These are phyloP conservation scores for Aulographum hederae DNA, from an alignment of 2,329 filamentous ascomycete genomes.

Conservation along the genomic window DNA sequence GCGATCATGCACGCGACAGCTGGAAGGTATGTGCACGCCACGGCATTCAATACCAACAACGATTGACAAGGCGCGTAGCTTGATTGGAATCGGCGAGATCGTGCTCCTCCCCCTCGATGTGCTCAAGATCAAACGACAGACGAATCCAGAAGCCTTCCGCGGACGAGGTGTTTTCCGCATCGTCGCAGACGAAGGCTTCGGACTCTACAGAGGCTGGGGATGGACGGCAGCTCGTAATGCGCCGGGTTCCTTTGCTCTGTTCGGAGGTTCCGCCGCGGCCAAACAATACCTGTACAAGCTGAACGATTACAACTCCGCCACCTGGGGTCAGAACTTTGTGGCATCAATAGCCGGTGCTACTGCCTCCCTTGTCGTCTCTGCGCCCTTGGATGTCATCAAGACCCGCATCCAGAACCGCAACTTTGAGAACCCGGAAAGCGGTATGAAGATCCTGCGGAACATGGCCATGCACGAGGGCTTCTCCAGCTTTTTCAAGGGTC, in stretches of 20 bases:
- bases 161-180: slow-evolving; percentile 83
- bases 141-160: slow-evolving; percentile 94
- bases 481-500: slow-evolving; percentile 87
- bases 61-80: slow-evolving; percentile 24
- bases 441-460: slow-evolving; percentile 76
- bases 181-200: slow-evolving; percentile 83
- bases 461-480: slow-evolving; percentile 87
- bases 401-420: slow-evolving; percentile 96
- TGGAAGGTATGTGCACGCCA: slow-evolving; percentile 44
- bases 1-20: slow-evolving; percentile 95
- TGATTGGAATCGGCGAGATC: slow-evolving; percentile 96
- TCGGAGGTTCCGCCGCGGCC: slow-evolving; percentile 90
- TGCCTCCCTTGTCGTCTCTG: slow-evolving; percentile 89
- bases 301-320: slow-evolving; percentile 84
- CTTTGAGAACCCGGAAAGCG: slow-evolving; percentile 93
- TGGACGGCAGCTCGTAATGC: slow-evolving; percentile 97
- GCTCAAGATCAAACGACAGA: slow-evolving; percentile 98
- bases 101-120: slow-evolving; percentile 89
- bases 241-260: slow-evolving; percentile 91
- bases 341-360: slow-evolving; percentile 90
- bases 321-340: slow-evolving; percentile 92
- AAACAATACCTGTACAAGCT: slow-evolving; percentile 92
- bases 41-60: not conserved
- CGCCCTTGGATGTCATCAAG: slow-evolving; percentile 93
- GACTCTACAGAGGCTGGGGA: slow-evolving; percentile 86